Base-by-base conservation (phyloP, 768 basidiomycete species). In the Phylloporus sp. region DNA sequence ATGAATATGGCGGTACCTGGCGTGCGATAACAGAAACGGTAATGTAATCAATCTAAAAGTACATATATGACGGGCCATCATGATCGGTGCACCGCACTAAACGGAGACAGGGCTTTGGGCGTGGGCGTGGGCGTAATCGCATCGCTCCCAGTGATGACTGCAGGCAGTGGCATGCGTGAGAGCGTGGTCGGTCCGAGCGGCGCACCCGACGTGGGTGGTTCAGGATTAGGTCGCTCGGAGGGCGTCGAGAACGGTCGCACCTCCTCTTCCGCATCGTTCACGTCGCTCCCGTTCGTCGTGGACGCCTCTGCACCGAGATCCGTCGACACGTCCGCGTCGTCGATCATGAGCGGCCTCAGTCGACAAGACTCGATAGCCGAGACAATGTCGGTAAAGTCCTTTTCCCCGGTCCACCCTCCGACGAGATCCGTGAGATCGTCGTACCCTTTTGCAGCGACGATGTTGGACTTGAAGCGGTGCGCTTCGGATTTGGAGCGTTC, bases 401-500 rank as follows among this genome's bases (percentile, higher is more conserved):
- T 69, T 54, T 81, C 77, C 14, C 85, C 86, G 2, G 75, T 75
- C 76, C 76, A 79, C 5, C 62, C 55, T 8, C 76, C 80, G 11
- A 79, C 77, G 5, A 80, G 53, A 11, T 73, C 69, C 1, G 69
- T 71, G 55, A 86, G 58, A 18, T 73, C 75, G 9, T 77, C 75
- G 58, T 71, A 92, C 15, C 68, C 66, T 56, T 91, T 92, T 22
- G 85, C 78, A 42, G 73, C 69, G 18, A 77, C 65, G 24, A 93
- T 63, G 0, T 64, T 62, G 15, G 81, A 73, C 40, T 77, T 76
- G 38, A 83, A 65, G 3, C 68, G 66, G 42, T 78, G 82, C 4
- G 80, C 76, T 27, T 85, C 78, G 2, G 73, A 66, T 58, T 84
- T 89, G 28, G 71, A 75, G 35, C 81, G 66, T 6, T 72, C 70